A percentile compares a stretch with the other conserved stretches of the same genome.
These are phyloP conservation scores for Eutrema yunnanense DNA, from an alignment of 345 rosid species.

Conservation along the genomic window DNA sequence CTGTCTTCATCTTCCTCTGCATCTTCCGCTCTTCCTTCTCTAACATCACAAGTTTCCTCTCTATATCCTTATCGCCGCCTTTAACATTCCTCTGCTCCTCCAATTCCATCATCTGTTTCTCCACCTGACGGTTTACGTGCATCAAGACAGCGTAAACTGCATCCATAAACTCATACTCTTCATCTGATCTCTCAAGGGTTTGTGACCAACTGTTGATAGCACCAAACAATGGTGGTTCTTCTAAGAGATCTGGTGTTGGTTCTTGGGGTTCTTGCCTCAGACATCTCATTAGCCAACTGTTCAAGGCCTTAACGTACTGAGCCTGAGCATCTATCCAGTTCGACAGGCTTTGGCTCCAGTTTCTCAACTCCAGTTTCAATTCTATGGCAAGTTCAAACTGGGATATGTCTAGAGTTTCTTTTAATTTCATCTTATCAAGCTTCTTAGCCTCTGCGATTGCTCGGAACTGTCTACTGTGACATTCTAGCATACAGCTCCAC, in stretches of 20 bases:
- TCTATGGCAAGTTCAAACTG: slow-evolving; percentile 50
- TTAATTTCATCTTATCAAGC: slow-evolving; percentile 33
- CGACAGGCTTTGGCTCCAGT: slow-evolving; percentile 42
- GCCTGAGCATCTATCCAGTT: slow-evolving; percentile 53
- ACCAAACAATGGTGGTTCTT: slow-evolving; percentile 45
- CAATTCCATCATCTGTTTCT: slow-evolving; percentile 26
- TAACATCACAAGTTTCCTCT: slow-evolving; percentile 23
- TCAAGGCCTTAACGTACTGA: slow-evolving; percentile 52
- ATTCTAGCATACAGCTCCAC: slow-evolving; percentile 69
- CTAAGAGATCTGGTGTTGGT: slow-evolving; percentile 37
- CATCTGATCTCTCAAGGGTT: slow-evolving; percentile 30
- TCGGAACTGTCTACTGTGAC: slow-evolving; percentile 42
- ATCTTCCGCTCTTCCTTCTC: slow-evolving; percentile 26
- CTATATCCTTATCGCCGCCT: slow-evolving; percentile 6
- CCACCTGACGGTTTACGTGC: slow-evolving; percentile 24
- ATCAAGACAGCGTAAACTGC: slow-evolving; percentile 27
- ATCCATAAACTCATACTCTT: slow-evolving; percentile 38
- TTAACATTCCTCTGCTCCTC: slow-evolving; percentile 17
- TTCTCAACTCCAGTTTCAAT: slow-evolving; percentile 51
- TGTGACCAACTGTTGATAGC: slow-evolving; percentile 46
- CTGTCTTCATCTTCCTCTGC: slow-evolving; percentile 19
- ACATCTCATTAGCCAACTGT: slow-evolving; percentile 58
- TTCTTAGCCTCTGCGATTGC: slow-evolving; percentile 38
- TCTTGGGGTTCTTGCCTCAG: slow-evolving; percentile 45
- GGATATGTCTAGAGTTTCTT: slow-evolving; percentile 28